A percentile compares a stretch with the other conserved stretches of the same genome.
Evolutionary conservation across 2,329 filamentous ascomycete species (phyloP).

Genomic region (Metarhizium humberi): DNA sequence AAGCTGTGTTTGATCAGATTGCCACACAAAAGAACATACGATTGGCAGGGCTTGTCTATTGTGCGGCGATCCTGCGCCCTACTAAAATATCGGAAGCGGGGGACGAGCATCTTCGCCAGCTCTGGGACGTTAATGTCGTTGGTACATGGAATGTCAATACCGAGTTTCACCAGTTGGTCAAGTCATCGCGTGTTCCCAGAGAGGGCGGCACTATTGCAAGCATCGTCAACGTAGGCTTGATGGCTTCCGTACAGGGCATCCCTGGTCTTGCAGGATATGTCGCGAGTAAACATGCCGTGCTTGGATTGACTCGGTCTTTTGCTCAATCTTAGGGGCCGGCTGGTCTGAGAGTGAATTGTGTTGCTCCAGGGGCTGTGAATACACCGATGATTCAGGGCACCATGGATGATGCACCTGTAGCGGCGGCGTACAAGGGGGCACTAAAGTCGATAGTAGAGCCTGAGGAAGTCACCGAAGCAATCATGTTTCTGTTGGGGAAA

Average conservation of each 20-base stretch:
- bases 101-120: neutral
- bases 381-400: conserved; percentile 27
- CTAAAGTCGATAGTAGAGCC: neutral
- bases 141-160: conserved; percentile 4
- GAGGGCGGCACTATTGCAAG: neutral
- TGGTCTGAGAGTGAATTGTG: conserved; percentile 40
- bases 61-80: neutral
- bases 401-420: neutral
- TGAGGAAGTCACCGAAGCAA: conserved; percentile 2
- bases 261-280: conserved; percentile 1
- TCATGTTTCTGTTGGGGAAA: conserved; percentile 1
- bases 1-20: neutral
- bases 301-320: conserved; percentile 1
- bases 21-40: neutral
- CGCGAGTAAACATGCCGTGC: conserved; percentile 1
- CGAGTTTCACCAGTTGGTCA: conserved; percentile 1
- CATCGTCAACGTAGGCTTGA: conserved; percentile 3
- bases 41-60: neutral
- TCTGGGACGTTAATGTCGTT: conserved; percentile 1
- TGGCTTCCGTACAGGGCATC: neutral
- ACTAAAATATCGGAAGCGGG: neutral
- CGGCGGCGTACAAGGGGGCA: neutral
- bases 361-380: conserved; percentile 54
- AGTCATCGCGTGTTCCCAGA: neutral
- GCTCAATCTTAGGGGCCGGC: conserved; percentile 9